phyloP scores from a whole-genome alignment of 306 rosid genomes.

The peach (Prunus persica) region DNA sequence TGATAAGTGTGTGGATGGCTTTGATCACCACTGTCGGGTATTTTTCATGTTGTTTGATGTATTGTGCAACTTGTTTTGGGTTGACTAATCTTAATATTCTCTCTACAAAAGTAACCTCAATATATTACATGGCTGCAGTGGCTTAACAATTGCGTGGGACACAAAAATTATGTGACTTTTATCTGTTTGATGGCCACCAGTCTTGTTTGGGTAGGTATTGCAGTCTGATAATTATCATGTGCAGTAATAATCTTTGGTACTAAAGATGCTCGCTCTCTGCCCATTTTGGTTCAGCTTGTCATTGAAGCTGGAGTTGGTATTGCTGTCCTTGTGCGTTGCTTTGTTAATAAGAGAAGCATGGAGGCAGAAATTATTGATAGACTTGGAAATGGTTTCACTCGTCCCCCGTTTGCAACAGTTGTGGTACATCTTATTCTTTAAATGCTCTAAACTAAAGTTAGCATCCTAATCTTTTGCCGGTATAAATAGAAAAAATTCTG shows the following conservation, averaged over 20 bases:
- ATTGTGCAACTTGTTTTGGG: slow-evolving; percentile 11
- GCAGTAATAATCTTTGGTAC: slow-evolving; percentile 6
- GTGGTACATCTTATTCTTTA: slow-evolving; percentile 55
- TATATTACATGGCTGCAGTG: slow-evolving; percentile 68
- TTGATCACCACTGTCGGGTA: slow-evolving; percentile 99
- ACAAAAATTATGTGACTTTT: slow-evolving; percentile 79
- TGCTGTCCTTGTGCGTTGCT: slow-evolving; percentile 89
- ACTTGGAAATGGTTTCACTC: slow-evolving; percentile 97
- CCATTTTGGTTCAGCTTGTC: slow-evolving; percentile 59
- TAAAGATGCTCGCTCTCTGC: slow-evolving; percentile 12
- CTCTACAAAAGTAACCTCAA: slow-evolving; percentile 26
- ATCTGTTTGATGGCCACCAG: slow-evolving; percentile 90
- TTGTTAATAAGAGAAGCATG: slow-evolving; percentile 82
- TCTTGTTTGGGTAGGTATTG: slow-evolving; percentile 79
- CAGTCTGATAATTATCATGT: slow-evolving; percentile 12
- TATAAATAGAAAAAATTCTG: slow-evolving; percentile 24
- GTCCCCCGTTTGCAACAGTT: slow-evolving; percentile 88
- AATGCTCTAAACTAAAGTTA: slow-evolving; percentile 19
- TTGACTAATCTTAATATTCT: slow-evolving; percentile 11
- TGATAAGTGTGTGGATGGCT: slow-evolving; percentile 96
- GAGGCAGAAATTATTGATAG: slow-evolving; percentile 83
- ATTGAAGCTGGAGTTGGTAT: slow-evolving; percentile 93
- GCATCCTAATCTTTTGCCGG: slow-evolving; percentile 14
- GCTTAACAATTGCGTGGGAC: slow-evolving; percentile 98
- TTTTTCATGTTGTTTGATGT: slow-evolving; percentile 18